Percentiles rank a stretch among this genome's conserved stretches.
phyloP scores from a whole-genome alignment of 2,329 filamentous ascomycete genomes.

The Colletotrichum godetiae region DNA sequence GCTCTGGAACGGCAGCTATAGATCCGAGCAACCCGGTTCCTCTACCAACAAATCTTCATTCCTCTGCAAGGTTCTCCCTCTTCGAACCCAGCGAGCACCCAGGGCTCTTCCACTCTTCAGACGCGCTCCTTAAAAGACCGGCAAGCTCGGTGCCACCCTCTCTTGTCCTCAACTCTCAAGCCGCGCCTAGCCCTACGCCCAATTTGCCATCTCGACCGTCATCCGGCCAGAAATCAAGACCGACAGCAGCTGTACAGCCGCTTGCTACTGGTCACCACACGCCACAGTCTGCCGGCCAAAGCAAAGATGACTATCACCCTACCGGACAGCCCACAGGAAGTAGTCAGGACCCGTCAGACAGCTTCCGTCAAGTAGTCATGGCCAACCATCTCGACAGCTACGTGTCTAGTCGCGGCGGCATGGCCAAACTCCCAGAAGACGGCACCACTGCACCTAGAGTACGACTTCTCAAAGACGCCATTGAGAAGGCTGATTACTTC shows the following conservation, averaged over 20 bases:
- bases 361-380: conserved; percentile 9
- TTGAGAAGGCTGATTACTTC: conserved; percentile 65
- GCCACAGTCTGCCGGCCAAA: not conserved
- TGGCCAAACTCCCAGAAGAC: conserved; percentile 7
- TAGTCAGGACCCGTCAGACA: not conserved
- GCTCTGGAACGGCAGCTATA: not conserved
- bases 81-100: not conserved
- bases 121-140: not conserved
- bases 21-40: not conserved
- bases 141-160: not conserved
- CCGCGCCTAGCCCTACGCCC: not conserved
- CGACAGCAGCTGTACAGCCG: not conserved
- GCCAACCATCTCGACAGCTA: not conserved
- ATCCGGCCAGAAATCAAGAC: not conserved
- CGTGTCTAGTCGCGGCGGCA: not conserved
- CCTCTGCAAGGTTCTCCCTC: not conserved
- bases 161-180: not conserved
- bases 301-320: not conserved
- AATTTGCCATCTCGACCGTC: not conserved
- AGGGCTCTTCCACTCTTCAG: not conserved
- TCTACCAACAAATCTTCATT: not conserved
- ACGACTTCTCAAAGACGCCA: conserved; percentile 68
- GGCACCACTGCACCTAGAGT: conserved; percentile 52
- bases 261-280: not conserved
- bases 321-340: not conserved